phyloP scores from a whole-genome alignment of 495 filamentous ascomycete genomes.

The Penicillium atrosanguineum region DNA sequence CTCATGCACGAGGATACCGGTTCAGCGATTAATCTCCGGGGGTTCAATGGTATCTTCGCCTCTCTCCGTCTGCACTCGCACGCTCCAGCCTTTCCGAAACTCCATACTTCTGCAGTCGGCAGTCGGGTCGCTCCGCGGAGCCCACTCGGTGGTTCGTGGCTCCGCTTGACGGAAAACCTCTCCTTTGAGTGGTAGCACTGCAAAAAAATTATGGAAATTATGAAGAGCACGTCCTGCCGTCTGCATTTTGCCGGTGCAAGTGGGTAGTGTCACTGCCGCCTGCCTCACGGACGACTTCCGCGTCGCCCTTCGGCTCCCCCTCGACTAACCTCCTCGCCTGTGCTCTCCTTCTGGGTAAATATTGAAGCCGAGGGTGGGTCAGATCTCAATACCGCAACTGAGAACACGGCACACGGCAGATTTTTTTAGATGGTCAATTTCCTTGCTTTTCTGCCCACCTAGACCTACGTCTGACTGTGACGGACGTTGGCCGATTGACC shows the following conservation, averaged over 20 bases:
- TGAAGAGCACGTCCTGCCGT: neutral
- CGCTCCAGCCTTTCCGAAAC: neutral
- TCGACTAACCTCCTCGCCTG: neutral
- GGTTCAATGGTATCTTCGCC: neutral
- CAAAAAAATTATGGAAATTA: neutral
- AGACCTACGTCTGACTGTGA: neutral
- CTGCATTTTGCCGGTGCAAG: neutral
- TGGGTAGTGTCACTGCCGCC: slow-evolving; percentile 3
- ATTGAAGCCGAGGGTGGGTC: slow-evolving; percentile 9
- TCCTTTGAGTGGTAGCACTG: neutral
- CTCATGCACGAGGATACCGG: neutral
- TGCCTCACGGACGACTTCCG: slow-evolving; percentile 23
- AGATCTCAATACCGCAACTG: slow-evolving; percentile 1
- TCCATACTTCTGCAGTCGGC: slow-evolving; percentile 19
- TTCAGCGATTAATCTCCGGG: neutral
- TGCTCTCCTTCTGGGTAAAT: neutral
- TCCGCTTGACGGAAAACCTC: slow-evolving; percentile 15
- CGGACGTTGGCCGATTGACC: slow-evolving; percentile 26
- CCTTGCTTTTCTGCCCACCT: slow-evolving; percentile 6
- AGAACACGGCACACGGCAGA: slow-evolving; percentile 15
- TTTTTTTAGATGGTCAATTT: slow-evolving; percentile 3
- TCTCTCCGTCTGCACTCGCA: too few species aligned
- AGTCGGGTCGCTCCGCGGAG: slow-evolving; percentile 12
- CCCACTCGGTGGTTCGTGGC: slow-evolving; percentile 6
- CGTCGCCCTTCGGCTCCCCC: neutral